phyloP scores from a whole-genome alignment of 2,329 filamentous ascomycete genomes.

The Trichoderma harzianum region DNA sequence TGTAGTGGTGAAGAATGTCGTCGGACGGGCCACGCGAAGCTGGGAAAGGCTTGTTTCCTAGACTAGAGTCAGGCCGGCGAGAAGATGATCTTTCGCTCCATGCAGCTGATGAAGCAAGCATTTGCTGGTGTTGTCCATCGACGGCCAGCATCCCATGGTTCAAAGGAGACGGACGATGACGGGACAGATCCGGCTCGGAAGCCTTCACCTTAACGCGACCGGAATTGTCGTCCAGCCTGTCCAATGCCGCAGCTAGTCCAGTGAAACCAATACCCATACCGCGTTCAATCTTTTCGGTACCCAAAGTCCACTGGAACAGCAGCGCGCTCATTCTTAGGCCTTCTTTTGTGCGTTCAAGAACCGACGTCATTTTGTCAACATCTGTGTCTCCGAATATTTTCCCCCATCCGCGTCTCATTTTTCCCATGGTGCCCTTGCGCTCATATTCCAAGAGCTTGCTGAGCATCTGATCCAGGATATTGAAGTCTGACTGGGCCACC shows the following conservation, averaged over 20 bases:
- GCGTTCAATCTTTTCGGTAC: slow-evolving; percentile 55
- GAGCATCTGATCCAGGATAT: slow-evolving; percentile 61
- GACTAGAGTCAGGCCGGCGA: slow-evolving; percentile 5
- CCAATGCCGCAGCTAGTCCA: slow-evolving; percentile 61
- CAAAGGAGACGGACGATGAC: neutral
- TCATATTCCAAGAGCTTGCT: slow-evolving; percentile 60
- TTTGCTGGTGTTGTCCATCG: neutral
- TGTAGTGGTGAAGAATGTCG: slow-evolving; percentile 3
- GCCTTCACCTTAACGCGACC: neutral
- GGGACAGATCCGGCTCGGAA: slow-evolving; percentile 1
- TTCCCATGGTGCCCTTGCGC: slow-evolving; percentile 56
- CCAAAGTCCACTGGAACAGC: slow-evolving; percentile 64
- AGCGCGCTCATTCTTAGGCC: slow-evolving; percentile 61
- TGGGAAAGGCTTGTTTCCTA: slow-evolving; percentile 1
- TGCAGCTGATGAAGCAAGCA: neutral
- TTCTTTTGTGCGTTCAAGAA: slow-evolving; percentile 57
- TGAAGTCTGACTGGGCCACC: slow-evolving; percentile 59
- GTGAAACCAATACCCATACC: slow-evolving; percentile 65
- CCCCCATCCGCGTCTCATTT: slow-evolving; percentile 58
- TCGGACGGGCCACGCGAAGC: neutral
- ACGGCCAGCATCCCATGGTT: neutral
- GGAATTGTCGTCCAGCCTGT: slow-evolving; percentile 34
- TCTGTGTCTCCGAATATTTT: slow-evolving; percentile 62
- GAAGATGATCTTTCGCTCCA: slow-evolving; percentile 10
- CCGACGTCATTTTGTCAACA: slow-evolving; percentile 56